Conservation (phyloP, 768 basidiomycete genomes). For the Rossbeevera mucosa region DNA sequence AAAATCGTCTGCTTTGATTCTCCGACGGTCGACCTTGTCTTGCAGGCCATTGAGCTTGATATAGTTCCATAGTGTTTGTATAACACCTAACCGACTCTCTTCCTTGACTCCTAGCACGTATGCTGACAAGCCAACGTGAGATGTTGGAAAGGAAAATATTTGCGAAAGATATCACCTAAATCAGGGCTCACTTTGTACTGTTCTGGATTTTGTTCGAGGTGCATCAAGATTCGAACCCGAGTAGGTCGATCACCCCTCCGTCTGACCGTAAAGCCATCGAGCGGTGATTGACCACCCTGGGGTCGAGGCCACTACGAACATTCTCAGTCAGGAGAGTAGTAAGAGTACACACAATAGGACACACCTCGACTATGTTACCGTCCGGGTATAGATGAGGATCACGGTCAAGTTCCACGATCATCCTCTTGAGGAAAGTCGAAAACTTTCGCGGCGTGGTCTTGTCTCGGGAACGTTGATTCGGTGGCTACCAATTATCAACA, state of each 20-base stretch:
- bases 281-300: constrained; percentile 49
- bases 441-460: constrained; percentile 68
- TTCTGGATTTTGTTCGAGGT: constrained; percentile 83
- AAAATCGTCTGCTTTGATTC: constrained; percentile 65
- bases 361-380: constrained; percentile 85
- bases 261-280: constrained; percentile 85
- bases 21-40: constrained; percentile 73
- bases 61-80: constrained; percentile 88
- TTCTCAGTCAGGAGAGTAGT: background rate
- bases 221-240: constrained; percentile 76
- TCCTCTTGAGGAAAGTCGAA: constrained; percentile 76
- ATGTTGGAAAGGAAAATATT: background rate
- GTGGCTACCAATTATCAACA: constrained; percentile 35
- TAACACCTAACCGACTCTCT: constrained; percentile 74
- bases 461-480: constrained; percentile 62
- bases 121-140: constrained; percentile 33
- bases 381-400: constrained; percentile 79
- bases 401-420: constrained; percentile 84
- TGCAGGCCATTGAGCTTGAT: constrained; percentile 81
- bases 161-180: constrained; percentile 43
- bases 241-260: constrained; percentile 77
- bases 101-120: constrained; percentile 75
- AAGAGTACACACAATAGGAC: background rate
- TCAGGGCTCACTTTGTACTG: constrained; percentile 78
- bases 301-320: constrained; percentile 56